Conservation (phyloP, 305 asterid species). For the Caryopteris hybrid region DNA sequence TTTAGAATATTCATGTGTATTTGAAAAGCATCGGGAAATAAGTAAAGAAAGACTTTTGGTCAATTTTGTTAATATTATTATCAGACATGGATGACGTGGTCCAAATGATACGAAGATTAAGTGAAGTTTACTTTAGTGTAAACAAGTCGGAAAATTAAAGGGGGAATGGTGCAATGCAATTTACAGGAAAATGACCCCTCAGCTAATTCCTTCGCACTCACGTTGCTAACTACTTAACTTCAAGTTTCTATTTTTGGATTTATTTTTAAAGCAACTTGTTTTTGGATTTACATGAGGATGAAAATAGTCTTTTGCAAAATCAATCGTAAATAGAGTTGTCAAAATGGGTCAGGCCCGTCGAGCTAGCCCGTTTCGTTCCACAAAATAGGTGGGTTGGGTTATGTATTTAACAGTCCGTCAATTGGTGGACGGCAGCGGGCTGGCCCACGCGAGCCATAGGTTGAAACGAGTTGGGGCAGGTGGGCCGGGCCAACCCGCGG, state of each 20-base stretch:
- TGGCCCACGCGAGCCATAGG: no score
- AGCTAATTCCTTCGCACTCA: conserved; percentile 25
- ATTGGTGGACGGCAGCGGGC: no score
- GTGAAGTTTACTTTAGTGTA: conserved; percentile 17
- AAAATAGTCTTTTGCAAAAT: no score
- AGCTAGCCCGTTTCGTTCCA: no score
- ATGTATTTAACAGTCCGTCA: no score
- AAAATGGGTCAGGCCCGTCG: no score
- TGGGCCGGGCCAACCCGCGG: no score
- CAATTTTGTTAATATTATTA: neutral
- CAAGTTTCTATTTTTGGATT: neutral
- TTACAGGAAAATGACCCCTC: conserved; percentile 25
- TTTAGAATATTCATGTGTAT: neutral
- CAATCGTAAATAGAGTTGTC: no score
- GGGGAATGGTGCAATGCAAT: conserved; percentile 24
- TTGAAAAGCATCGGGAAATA: neutral
- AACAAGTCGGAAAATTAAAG: neutral
- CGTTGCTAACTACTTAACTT: conserved; percentile 12
- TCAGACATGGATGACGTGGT: conserved; percentile 21
- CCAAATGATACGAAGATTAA: neutral
- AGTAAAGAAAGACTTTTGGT: conserved; percentile 11
- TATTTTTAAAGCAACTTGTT: conserved; percentile 10
- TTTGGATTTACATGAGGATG: no score
- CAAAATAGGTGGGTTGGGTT: no score
- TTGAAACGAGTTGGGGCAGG: no score